These are phyloP conservation scores for Myochromella boudieri DNA, from an alignment of 768 basidiomycete species.

Conservation along the genomic window DNA sequence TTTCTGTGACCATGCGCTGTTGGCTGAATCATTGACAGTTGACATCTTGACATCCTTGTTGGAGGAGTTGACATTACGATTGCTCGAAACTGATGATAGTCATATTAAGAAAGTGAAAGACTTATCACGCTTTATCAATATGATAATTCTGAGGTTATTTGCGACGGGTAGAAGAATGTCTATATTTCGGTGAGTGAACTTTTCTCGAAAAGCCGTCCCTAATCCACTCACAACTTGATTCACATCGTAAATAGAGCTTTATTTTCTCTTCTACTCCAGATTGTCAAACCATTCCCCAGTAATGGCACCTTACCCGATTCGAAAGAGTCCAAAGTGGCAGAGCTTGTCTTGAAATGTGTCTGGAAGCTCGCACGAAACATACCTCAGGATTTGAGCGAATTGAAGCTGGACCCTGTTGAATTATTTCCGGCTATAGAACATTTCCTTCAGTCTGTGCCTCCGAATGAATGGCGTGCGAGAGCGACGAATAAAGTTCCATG, in stretches of 20 bases:
- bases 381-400: slow-evolving; percentile 83
- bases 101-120: slow-evolving; percentile 84
- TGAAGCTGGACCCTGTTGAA: slow-evolving; percentile 81
- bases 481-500: slow-evolving; percentile 90
- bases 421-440: slow-evolving; percentile 91
- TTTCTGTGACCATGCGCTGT: slow-evolving; percentile 86
- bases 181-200: slow-evolving; percentile 72
- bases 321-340: slow-evolving; percentile 85
- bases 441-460: slow-evolving; percentile 90
- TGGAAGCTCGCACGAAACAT: slow-evolving; percentile 98
- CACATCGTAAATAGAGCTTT: slow-evolving; percentile 51
- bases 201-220: slow-evolving; percentile 2
- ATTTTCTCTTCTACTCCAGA: slow-evolving; percentile 79
- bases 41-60: slow-evolving; percentile 84
- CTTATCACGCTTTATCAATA: slow-evolving; percentile 94
- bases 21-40: slow-evolving; percentile 86
- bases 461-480: slow-evolving; percentile 93
- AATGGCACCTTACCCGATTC: slow-evolving; percentile 73
- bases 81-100: slow-evolving; percentile 93
- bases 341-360: slow-evolving; percentile 92
- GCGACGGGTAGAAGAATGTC: slow-evolving; percentile 88
- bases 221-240: slow-evolving; percentile 8
- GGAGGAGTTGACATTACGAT: slow-evolving; percentile 86
- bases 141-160: slow-evolving; percentile 94
- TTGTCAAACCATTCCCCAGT: slow-evolving; percentile 80